A percentile compares a stretch with the other conserved stretches of the same genome.
Conservation (phyloP, 495 filamentous ascomycete genomes). For the Platismatia glauca region DNA sequence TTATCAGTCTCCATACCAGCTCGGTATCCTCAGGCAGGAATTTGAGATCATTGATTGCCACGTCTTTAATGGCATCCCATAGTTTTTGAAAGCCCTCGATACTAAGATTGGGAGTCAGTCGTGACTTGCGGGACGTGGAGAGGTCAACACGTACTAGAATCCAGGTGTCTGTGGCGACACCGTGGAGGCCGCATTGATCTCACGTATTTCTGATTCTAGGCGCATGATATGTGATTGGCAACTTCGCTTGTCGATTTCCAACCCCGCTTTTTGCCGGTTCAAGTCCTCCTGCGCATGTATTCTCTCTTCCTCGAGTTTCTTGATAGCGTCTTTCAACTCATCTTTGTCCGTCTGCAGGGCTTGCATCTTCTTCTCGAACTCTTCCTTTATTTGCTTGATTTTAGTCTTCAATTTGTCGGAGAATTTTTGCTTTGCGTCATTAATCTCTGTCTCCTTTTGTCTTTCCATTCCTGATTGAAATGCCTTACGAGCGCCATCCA, state of each 20-base stretch:
- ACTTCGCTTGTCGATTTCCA: constrained; percentile 10
- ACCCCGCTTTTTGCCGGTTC: background rate
- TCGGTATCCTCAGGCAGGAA: constrained; percentile 2
- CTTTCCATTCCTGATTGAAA: background rate
- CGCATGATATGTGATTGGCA: constrained; percentile 2
- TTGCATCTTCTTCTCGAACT: constrained; percentile 10
- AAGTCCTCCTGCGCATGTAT: background rate
- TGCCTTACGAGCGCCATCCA: background rate
- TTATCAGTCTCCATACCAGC: constrained; percentile 1
- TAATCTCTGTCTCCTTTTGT: constrained; percentile 6
- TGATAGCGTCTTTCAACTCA: background rate
- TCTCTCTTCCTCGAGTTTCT: constrained; percentile 6
- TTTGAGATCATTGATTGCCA: background rate
- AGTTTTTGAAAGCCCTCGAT: constrained; percentile 6
- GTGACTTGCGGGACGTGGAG: background rate
- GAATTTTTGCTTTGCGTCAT: constrained; percentile 1
- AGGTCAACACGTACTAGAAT: constrained; percentile 12
- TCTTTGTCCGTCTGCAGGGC: background rate
- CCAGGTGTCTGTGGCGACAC: background rate
- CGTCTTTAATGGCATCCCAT: constrained; percentile 3
- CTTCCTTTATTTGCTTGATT: constrained; percentile 2
- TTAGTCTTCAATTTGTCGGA: constrained; percentile 2
- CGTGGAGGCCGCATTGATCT: background rate
- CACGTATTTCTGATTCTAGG: background rate
- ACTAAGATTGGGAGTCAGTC: constrained; percentile 2